Base-by-base conservation (phyloP, 768 basidiomycete species). In the Phlebiopsis gigantea region DNA sequence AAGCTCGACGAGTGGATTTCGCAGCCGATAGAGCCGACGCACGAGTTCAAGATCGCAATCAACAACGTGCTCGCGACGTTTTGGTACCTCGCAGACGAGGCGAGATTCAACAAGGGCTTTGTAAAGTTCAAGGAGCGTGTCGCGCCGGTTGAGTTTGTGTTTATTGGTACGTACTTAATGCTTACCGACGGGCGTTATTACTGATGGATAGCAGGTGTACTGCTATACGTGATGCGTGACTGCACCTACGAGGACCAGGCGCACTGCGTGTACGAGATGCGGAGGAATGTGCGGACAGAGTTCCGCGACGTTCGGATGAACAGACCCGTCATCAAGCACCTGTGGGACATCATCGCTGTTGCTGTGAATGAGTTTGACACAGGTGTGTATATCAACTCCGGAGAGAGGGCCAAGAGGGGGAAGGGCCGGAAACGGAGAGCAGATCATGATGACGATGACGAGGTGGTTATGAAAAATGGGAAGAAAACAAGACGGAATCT, bases 101-200 rank as follows among this genome's bases (percentile, higher is more conserved):
- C 46, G 10, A 30, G 64, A 5, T 69, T 80, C 30, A 78, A 77
- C n/a, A 57, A 66, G 12, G 82, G 75, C 1, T 85, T 90, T 61
- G 71, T 59, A 17, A 71, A 75, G 24, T 7, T 87, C n/a, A 71
- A 73, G 55, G 78, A 81, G 57, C 77, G 82, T 25, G 77, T 91
- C 41, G 82, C 87, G 1, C 88, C 88, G 1, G 81, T 85, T 7
- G 87, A 90, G 64, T 88, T 93, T 66, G 81, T 91, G 29, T 92
- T 88, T 68, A 83, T 90, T 42, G 88, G 91, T 91, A 64, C 58
- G 77, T 70, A 10, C 12, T 19, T 17, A 15, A 15, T 5, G 17
- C 42, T 6, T 43, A 6, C 17, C 17, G 17, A 6, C 34, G 9
- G 6, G 42, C 7, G 22, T 17, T 21, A 39, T 14, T 22, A 21